phyloP scores from a whole-genome alignment of 371 early-diverging fungal genomes.

The Rhizopus microsporus region DNA sequence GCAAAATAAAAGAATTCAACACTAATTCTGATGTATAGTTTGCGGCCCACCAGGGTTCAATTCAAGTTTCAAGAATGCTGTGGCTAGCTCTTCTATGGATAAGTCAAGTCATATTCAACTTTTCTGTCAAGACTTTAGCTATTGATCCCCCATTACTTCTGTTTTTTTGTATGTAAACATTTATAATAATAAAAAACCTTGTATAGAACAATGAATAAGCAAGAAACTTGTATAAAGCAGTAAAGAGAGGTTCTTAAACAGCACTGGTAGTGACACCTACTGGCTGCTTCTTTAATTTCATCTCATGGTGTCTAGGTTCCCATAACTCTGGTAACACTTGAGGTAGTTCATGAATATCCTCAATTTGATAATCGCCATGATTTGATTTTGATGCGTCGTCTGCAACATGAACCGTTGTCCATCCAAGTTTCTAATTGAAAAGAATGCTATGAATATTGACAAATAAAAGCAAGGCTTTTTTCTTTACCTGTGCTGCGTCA shows the following conservation, averaged over 20 bases:
- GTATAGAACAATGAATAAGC: neutral
- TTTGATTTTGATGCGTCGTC: conserved; percentile 44
- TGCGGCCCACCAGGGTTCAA: conserved; percentile 45
- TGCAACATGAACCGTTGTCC: conserved; percentile 72
- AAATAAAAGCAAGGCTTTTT: neutral
- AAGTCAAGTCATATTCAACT: conserved; percentile 21
- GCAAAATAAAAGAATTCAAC: neutral
- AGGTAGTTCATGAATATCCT: conserved; percentile 62
- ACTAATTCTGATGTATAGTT: conserved; percentile 21
- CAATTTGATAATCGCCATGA: conserved; percentile 64
- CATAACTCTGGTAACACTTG: conserved; percentile 62
- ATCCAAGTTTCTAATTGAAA: conserved; percentile 55
- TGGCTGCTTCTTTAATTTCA: conserved; percentile 12
- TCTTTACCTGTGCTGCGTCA: conserved; percentile 58
- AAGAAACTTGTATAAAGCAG: neutral
- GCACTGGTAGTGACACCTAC: conserved; percentile 11
- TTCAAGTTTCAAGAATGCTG: conserved; percentile 33
- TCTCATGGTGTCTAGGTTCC: conserved; percentile 16
- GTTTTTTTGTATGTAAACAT: too few relatives aligned
- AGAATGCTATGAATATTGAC: neutral
- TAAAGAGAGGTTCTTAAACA: conserved; percentile 2
- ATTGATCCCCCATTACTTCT: conserved; percentile 16
- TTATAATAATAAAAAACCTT: too few relatives aligned
- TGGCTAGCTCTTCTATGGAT: conserved; percentile 18
- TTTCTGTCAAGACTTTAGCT: conserved; percentile 46